Conservation (phyloP, 805 yeast species). For the Clavispora carvajalis region DNA sequence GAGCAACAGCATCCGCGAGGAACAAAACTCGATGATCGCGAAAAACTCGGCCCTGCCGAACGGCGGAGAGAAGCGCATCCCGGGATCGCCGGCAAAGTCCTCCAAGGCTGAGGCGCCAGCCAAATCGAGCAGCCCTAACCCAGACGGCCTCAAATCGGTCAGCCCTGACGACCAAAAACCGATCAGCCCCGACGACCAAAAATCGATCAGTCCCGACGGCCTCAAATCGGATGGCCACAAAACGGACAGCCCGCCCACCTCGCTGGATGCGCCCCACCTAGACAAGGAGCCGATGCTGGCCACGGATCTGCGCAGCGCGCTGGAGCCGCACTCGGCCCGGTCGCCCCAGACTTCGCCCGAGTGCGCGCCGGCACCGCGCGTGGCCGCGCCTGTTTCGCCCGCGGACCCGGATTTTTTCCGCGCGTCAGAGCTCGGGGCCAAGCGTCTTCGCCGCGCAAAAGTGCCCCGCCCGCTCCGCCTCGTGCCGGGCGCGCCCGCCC, state of each 20-base stretch:
- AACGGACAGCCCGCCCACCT: too few species aligned
- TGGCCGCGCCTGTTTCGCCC: neutral
- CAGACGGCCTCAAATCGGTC: too few species aligned
- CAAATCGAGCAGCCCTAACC: too few species aligned
- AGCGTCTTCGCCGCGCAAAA: neutral
- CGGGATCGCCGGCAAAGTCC: neutral
- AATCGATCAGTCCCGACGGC: too few species aligned
- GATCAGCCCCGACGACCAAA: too few species aligned
- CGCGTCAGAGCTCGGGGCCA: neutral
- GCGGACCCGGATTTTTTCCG: neutral
- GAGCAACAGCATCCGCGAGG: conserved; percentile 13
- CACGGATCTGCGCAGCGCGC: too few species aligned
- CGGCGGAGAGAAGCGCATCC: neutral
- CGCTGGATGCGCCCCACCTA: too few species aligned
- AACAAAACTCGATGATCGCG: conserved; percentile 13
- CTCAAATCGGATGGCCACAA: too few species aligned
- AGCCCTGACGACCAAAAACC: too few species aligned
- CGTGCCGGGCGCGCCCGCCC: conserved; percentile 4
- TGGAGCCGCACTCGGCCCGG: too few species aligned
- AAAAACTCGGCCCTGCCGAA: neutral
- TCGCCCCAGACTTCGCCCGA: neutral
- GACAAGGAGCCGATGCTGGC: too few species aligned
- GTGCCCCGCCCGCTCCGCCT: neutral
- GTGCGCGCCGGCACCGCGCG: neutral
- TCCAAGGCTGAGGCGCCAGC: too few species aligned